Evolutionary conservation across 805 yeast genomes (phyloP), one percentile per base, ranked within the genome.

Genomic region (Lipomyces yamanashiensis): DNA sequence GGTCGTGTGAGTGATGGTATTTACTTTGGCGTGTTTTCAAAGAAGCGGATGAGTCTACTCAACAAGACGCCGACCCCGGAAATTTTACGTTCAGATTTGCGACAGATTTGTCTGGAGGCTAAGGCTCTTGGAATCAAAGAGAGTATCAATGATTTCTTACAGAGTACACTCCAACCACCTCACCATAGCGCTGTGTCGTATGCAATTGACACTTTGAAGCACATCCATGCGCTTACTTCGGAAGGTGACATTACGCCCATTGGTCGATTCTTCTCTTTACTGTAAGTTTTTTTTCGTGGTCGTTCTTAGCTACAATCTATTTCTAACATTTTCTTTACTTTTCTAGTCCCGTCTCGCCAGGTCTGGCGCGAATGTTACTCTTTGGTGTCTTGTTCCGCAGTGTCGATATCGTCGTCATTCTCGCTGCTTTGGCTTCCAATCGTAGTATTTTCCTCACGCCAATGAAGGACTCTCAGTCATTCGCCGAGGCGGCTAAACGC

Each of bases 1-100:
- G 95, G 96, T 59, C 85, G 96, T 81, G 88, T 92, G 0, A 88
- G 84, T 0, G 87, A 91, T 0, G 96, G 96, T 45, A 74, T 78
- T 15, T 87, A 89, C 37, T 89, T 81, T 72, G 77, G 93, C 62
- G 73, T 89, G 43, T 89, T 84, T 71, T 86, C 93, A 15, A 49
- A 39, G 28, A 55, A 53, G 36, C 36, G 67, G n/a, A 33, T 61
- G 8, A 37, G 43, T 10, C 45, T 21, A 2, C 17, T 60, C 41
- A 13, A 28, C 9, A 13, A 28, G 17, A 54, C 40, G 12, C 52
- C 59, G 33, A 61, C 62, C 10, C 68, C 71, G 2, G 71, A 68
- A 41, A 68, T 68, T 17, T 43, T 61, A 40, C 63, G 71, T 37
- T 62, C 70, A 12, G 67, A 67, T 54, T 36, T 67, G 21, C 71